Base-by-base conservation (phyloP, 176 grass and related monocot species). In the Triticum dicoccoides region DNA sequence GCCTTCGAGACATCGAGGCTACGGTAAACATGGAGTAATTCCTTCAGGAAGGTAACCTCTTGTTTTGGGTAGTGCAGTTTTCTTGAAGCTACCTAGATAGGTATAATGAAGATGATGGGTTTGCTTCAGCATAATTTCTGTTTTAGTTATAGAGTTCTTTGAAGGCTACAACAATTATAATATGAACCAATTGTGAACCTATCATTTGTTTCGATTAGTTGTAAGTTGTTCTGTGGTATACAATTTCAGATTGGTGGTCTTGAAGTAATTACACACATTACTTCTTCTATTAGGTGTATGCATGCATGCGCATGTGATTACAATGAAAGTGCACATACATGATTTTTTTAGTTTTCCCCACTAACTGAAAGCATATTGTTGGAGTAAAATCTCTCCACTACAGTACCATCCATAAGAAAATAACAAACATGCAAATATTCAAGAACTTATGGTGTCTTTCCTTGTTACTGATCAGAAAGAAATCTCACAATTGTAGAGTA, bases 1-100 rank as follows among this genome's bases (percentile, higher is more conserved):
- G 86, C 96, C 66, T 98, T 98, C 0, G 93, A 98, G 86, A 98
- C 93, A 0, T 90, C 85, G 9, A 95, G 32, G 82, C 83, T 95
- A 27, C 51, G 3, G 66, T 13, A 1, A 69, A 64, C 47, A 27
- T 47, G 39, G 83, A 87, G 52, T 84, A 24, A 13, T 54, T 44
- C 67, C 25, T 49, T n/a, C 52, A 33, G 41, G 34, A 78, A 84
- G 74, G 75, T 80, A 84, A 56, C 37, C 21, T 69, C 76, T 58
- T 66, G 33, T 30, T 21, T 67, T 39, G 41, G 33, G 44, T 42
- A 56, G 11, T 29, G 70, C 23, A 18, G 29, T 52, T 86, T 82
- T 82, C 21, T 45, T 90, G 75, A 69, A 82, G 52, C 73, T 47
- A 77, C 20, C 25, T 83, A 73, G 65, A 17, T 32, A 65, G 81